Evolutionary conservation across 225 moss, liverwort and hornwort species (phyloP), one percentile per base, ranked within the genome.

Genomic region (Polytrichum formosum): DNA sequence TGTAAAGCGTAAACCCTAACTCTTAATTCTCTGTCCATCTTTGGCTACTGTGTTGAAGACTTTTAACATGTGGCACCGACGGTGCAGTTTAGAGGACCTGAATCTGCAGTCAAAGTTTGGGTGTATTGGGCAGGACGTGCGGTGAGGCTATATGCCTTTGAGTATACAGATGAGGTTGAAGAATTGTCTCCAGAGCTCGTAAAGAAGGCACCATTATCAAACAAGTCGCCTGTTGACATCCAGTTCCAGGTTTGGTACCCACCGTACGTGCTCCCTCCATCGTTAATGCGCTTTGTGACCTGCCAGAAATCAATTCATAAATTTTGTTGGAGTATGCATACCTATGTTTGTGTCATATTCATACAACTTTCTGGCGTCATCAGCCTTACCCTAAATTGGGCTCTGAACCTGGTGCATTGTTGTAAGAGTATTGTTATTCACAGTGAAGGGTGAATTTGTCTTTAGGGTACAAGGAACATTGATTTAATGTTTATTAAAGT

Each of bases 171-270:
- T 69, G 83, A 79, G 70, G 76, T 72, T 55, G 65, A 26, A 27
- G 61, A 60, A 62, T 67, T 69, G 6, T 58, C 58, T 9, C 84
- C 70, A 28, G 70, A 81, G 33, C 54, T 64, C 30, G 75, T 73
- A 7, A 85, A 82, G 55, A 72, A 82, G 54, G 78, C 78, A 20
- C 78, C 73, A 25, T 78, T 76, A 64, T 29, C 65, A 26, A 79
- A 75, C 2, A 76, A 56, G 26, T 78, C 76, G 13, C 73, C 61
- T 53, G 21, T 56, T 63, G 71, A 78, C 9, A 56, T 71, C 73
- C 68, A 74, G 76, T 82, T 71, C 76, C 79, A 85, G 26, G 35
- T 76, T 67, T 75, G 66, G 22, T 78, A 82, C 31, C 73, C 76
- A 55, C 67, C 73, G 16, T 56, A 55, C 27, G 61, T 65, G 28